Conservation (phyloP, 225 moss, liverwort and hornwort genomes). For the Bryoerythrophyllum caledonicum region DNA sequence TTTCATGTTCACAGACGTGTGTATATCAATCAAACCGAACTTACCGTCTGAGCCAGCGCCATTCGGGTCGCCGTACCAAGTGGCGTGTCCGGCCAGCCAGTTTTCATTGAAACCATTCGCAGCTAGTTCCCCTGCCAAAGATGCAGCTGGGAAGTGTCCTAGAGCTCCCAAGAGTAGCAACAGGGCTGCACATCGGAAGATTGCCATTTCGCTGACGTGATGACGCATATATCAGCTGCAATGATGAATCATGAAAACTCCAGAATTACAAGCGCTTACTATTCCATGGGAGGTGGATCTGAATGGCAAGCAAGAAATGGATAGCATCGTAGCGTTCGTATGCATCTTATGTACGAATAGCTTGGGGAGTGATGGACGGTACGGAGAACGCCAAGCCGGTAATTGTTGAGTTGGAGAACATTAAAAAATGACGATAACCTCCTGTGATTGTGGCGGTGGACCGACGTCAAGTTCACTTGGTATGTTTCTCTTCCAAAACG, state of each 20-base stretch:
- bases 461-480: too few relatives aligned
- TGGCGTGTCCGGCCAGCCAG: slow-evolving; percentile 30
- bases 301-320: not conserved
- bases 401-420: not conserved
- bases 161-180: slow-evolving; percentile 19
- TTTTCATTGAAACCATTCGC: slow-evolving; percentile 21
- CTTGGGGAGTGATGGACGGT: not conserved
- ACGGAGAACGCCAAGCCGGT: slow-evolving; percentile 18
- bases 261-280: not conserved
- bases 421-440: not conserved
- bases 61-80: slow-evolving; percentile 34
- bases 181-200: not conserved
- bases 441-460: slow-evolving; percentile 22
- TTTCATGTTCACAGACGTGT: not conserved
- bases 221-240: not conserved
- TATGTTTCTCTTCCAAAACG: too few relatives aligned
- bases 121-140: not conserved
- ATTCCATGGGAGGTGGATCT: not conserved
- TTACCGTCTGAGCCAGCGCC: slow-evolving; percentile 39
- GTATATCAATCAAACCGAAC: not conserved
- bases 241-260: too few relatives aligned
- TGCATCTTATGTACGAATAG: not conserved
- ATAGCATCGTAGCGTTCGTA: not conserved
- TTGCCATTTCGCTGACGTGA: slow-evolving; percentile 15
- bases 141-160: not conserved